Conservation (phyloP, 306 rosid genomes). For the Prunus armeniaca region DNA sequence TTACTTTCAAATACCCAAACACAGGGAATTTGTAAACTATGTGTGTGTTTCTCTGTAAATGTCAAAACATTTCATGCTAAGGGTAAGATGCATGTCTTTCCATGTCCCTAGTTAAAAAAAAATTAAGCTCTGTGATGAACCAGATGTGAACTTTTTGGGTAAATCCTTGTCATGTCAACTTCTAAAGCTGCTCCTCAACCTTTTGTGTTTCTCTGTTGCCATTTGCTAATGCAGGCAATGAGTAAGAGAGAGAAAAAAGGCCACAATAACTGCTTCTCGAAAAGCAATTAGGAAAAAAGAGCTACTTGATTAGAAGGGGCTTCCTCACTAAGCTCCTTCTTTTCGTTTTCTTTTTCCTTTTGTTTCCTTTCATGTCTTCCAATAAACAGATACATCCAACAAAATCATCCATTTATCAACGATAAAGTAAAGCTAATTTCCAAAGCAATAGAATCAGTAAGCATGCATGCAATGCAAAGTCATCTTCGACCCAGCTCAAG, state of each 20-base stretch:
- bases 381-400: constrained; percentile 1
- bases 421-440: neutral
- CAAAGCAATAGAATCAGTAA: neutral
- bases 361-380: neutral
- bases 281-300: neutral
- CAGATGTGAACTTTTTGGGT: neutral
- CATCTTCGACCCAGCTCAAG: neutral
- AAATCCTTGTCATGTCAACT: neutral
- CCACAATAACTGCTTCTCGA: neutral
- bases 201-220: neutral
- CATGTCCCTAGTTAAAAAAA: neutral
- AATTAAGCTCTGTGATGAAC: neutral
- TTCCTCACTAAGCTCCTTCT: neutral
- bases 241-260: neutral
- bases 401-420: neutral
- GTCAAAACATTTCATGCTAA: neutral
- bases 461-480: neutral
- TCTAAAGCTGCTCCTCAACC: neutral
- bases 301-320: neutral
- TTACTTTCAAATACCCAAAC: neutral
- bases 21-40: neutral
- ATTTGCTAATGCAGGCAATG: neutral
- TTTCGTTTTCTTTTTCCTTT: neutral
- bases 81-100: neutral
- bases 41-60: neutral